Evolutionary conservation across 176 grass and related monocot species (phyloP), one percentile per base, ranked within the genome.

Genomic region (Hordeum marinum): DNA sequence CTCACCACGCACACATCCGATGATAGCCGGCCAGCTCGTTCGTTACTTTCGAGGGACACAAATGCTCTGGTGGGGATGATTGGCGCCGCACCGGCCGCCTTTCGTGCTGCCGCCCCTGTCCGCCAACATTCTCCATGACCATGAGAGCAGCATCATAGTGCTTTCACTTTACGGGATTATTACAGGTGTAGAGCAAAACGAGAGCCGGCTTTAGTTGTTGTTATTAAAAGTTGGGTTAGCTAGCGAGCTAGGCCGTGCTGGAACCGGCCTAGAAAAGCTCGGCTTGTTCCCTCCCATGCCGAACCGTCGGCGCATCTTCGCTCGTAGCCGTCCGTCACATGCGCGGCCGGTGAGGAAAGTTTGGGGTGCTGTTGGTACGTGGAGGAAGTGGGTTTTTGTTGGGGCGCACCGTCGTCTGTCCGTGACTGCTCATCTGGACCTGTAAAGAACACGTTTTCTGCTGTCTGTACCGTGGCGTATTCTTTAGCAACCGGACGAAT

Each of bases 241-340:
- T 18, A 60, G 26, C 82, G 66, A 29, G 62, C 70, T 81, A 71
- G 69, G 52, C 77, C 85, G 63, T 76, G 85, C 74, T 91, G 85
- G 37, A 62, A 54, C 40, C 27, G 39, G 27, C 68, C 85, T 63
- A 57, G 32, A 87, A 85, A 91, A 91, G 85, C 85, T 58, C 39
- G 32, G 55, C 35, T 48, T 86, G 65, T n/a, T 75, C 46, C 82
- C 35, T 58, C 20, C 41, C 23, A 3, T 34, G 66, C 67, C 39
- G 41, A 77, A 75, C 37, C 34, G 31, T 54, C 59, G 35, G 77
- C 63, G 67, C 80, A 90, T 90, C 84, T 87, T 75, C 18, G 68
- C 65, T 83, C 34, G 5, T 78, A 78, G 72, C 55, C 65, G 34
- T 83, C 55, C 65, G 34, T 83, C 89, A 91, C 85, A 91, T 88